phyloP scores from a whole-genome alignment of 176 grass and related monocot genomes.

The Saccharum officinarum region DNA sequence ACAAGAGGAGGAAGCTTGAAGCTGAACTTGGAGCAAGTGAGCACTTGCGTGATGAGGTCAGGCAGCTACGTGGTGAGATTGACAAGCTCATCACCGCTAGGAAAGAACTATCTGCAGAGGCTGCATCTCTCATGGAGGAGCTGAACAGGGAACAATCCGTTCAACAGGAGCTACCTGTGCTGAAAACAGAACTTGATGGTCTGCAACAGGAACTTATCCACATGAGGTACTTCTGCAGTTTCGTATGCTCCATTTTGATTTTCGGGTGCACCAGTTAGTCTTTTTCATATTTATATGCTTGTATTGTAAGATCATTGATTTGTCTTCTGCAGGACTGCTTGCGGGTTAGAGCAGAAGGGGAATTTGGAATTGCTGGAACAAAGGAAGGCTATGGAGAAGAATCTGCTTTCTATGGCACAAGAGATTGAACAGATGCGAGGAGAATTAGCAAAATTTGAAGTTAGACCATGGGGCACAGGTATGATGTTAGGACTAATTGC shows the following conservation, averaged over 20 bases:
- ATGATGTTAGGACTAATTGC: neutral
- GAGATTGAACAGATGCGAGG: conserved; percentile 68
- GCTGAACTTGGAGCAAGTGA: conserved; percentile 64
- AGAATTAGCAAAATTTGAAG: conserved; percentile 54
- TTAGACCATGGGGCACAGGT: conserved; percentile 51
- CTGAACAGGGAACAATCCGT: conserved; percentile 51
- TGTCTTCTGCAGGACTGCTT: conserved; percentile 45
- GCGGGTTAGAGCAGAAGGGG: conserved; percentile 57
- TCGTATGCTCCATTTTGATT: conserved; percentile 29
- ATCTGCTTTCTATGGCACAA: conserved; percentile 64
- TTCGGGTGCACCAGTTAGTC: neutral
- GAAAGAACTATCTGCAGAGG: conserved; percentile 62
- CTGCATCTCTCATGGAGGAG: conserved; percentile 50
- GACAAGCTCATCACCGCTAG: conserved; percentile 46
- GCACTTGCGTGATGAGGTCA: conserved; percentile 53
- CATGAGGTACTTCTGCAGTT: conserved; percentile 39
- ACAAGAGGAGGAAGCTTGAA: conserved; percentile 75
- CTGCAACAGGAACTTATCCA: conserved; percentile 58
- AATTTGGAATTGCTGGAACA: conserved; percentile 78
- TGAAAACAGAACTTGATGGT: conserved; percentile 53
- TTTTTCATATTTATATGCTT: conserved; percentile 13
- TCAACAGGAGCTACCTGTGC: conserved; percentile 50
- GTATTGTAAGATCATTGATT: conserved; percentile 8
- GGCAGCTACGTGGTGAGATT: conserved; percentile 59
- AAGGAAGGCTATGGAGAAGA: conserved; percentile 80